phyloP scores from a whole-genome alignment of 768 basidiomycete species.

The Trametes sanguinea region DNA sequence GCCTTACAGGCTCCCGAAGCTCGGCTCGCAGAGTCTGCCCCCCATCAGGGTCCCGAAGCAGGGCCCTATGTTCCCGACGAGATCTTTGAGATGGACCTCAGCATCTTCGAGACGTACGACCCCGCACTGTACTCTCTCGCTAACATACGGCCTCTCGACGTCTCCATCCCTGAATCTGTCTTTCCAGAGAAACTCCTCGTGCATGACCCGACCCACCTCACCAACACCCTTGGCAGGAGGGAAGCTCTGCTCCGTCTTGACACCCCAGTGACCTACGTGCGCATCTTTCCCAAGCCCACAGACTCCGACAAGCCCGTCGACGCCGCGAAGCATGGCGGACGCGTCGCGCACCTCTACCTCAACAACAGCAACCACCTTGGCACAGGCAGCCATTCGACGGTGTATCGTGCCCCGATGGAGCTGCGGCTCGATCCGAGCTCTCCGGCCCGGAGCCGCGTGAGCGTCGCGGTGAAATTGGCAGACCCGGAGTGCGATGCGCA shows the following conservation, averaged over 20 bases:
- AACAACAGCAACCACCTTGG: slow-evolving; percentile 40
- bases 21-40: no score
- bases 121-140: neutral
- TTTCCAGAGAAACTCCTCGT: slow-evolving; percentile 23
- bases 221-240: neutral
- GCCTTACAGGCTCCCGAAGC: no score
- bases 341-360: slow-evolving; percentile 49
- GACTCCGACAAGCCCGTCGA: neutral
- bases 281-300: neutral
- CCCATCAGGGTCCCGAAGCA: no score
- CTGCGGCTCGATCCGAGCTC: slow-evolving; percentile 36
- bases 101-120: neutral
- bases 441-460: slow-evolving; percentile 6
- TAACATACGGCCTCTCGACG: slow-evolving; percentile 5
- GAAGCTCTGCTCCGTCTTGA: neutral
- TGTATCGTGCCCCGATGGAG: slow-evolving; percentile 51
- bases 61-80: neutral
- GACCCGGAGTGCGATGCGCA: neutral
- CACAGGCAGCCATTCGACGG: slow-evolving; percentile 50
- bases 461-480: slow-evolving; percentile 28
- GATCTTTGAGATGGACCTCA: neutral
- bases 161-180: slow-evolving; percentile 20
- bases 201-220: slow-evolving; percentile 9
- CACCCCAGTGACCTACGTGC: slow-evolving; percentile 12
- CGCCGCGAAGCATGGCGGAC: neutral